Conservation (phyloP, 2,329 filamentous ascomycete species). For the Knoxdaviesia capensis region DNA sequence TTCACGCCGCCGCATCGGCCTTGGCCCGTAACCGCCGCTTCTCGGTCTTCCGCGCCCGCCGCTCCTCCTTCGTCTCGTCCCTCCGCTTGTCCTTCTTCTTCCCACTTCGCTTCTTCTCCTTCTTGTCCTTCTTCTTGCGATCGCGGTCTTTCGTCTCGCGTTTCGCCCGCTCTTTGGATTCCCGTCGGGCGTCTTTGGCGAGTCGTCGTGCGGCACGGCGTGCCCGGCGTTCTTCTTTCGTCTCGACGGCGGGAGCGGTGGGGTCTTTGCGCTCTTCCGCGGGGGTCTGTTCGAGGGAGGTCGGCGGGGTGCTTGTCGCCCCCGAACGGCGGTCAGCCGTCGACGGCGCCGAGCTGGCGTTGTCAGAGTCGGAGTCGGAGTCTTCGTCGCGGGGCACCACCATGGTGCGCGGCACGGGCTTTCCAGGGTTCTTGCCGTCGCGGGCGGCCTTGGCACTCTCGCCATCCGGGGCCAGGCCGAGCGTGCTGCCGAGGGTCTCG, state of each 20-base stretch:
- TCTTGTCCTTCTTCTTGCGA: conserved; percentile 13
- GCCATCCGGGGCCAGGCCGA: conserved; percentile 12
- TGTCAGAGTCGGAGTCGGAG: too few species aligned
- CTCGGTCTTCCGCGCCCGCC: conserved; percentile 15
- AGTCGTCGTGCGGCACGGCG: too few species aligned
- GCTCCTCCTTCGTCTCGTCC: conserved; percentile 22
- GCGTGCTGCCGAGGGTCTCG: conserved; percentile 54
- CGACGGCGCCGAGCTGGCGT: too few species aligned
- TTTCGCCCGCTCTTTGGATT: conserved; percentile 3
- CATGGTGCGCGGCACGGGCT: too few species aligned
- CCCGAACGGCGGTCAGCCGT: too few species aligned
- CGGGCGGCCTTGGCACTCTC: too few species aligned
- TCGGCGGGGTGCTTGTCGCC: too few species aligned
- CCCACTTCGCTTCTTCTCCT: conserved; percentile 9
- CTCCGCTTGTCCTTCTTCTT: conserved; percentile 10
- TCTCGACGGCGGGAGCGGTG: not conserved
- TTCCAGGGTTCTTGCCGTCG: too few species aligned
- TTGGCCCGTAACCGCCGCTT: conserved; percentile 10
- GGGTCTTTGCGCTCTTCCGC: not conserved
- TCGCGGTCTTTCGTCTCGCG: not conserved
- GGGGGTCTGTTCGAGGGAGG: too few species aligned
- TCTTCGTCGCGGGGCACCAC: too few species aligned
- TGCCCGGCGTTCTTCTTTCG: not conserved
- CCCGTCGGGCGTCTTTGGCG: conserved; percentile 7
- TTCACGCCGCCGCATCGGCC: conserved; percentile 9